Evolutionary conservation across 1,284 basidiomycete species (phyloP).

Genomic region (Austroboletus niveus): DNA sequence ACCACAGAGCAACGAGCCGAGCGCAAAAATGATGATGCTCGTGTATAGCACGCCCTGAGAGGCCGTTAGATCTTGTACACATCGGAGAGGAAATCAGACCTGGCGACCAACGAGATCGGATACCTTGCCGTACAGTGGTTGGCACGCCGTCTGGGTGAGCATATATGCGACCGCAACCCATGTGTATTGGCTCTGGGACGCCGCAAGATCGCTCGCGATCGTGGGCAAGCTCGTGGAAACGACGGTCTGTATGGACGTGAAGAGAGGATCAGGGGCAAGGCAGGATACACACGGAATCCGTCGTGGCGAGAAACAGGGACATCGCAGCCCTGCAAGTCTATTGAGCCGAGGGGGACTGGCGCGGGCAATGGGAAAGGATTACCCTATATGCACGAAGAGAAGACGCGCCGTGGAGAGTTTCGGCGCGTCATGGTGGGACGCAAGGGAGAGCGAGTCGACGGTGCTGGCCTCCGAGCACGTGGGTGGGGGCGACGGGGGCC

Average conservation of each 20-base stretch:
- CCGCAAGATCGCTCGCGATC: constrained; percentile 63
- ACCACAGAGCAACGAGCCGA: constrained; percentile 73
- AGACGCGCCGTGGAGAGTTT: constrained; percentile 47
- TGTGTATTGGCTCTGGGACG: constrained; percentile 69
- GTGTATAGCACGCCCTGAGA: constrained; percentile 59
- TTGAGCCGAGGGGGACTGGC: constrained; percentile 8
- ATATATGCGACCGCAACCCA: constrained; percentile 82
- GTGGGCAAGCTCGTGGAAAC: constrained; percentile 80
- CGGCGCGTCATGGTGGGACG: constrained; percentile 19
- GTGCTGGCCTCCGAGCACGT: constrained; percentile 1
- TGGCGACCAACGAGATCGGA: constrained; percentile 77
- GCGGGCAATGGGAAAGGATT: constrained; percentile 13
- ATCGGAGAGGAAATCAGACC: constrained; percentile 37
- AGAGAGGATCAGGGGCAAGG: constrained; percentile 11
- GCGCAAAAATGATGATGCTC: constrained; percentile 67
- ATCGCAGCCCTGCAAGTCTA: constrained; percentile 56
- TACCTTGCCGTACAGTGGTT: constrained; percentile 74
- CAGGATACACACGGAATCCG: constrained; percentile 62
- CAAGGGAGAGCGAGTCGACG: constrained; percentile 25
- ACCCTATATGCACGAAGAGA: constrained; percentile 58
- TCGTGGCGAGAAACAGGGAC: constrained; percentile 76
- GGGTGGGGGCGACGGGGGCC: constrained; percentile 5
- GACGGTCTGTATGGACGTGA: constrained; percentile 55
- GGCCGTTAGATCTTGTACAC: constrained; percentile 2
- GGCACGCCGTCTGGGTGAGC: constrained; percentile 78